A percentile compares a stretch with the other conserved stretches of the same genome.
Conservation (phyloP, 75 land plant genomes). For the Pinus taeda region DNA sequence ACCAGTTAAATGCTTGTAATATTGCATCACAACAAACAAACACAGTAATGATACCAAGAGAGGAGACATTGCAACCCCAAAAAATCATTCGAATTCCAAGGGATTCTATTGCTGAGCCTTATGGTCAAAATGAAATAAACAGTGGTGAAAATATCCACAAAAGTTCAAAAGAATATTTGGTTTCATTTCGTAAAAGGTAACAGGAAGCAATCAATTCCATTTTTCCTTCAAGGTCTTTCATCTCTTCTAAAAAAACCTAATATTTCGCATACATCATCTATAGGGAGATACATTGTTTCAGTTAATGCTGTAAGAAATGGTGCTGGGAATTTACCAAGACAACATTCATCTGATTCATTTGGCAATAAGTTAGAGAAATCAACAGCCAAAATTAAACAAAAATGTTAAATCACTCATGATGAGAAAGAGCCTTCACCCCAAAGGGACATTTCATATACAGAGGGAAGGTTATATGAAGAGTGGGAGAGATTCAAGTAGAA, state of each 20-base stretch:
- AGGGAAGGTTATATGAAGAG: constrained; percentile 4
- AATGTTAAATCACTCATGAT: not conserved
- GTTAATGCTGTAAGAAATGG: not conserved
- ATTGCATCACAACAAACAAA: not conserved
- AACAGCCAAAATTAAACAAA: not conserved
- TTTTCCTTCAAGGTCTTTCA: constrained; percentile 41
- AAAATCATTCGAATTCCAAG: not conserved
- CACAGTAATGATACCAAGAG: not conserved
- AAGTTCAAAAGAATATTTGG: constrained; percentile 7
- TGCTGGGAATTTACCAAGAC: not conserved
- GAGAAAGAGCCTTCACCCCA: not conserved
- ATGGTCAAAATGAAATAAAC: not conserved
- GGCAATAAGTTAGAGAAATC: not conserved
- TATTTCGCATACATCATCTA: constrained; percentile 9
- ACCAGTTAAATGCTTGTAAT: not conserved
- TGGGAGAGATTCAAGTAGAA: constrained; percentile 7
- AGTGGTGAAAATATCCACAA: not conserved
- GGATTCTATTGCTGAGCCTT: constrained; percentile 1
- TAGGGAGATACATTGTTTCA: not conserved
- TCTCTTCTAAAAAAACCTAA: constrained; percentile 49
- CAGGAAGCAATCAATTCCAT: constrained; percentile 64
- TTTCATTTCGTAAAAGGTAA: constrained; percentile 50
- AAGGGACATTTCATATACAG: not conserved
- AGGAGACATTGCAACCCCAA: not conserved
- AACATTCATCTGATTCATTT: not conserved